These are phyloP conservation scores for Septoria linicola DNA, from an alignment of 2,329 filamentous ascomycete genomes.

Conservation along the genomic window DNA sequence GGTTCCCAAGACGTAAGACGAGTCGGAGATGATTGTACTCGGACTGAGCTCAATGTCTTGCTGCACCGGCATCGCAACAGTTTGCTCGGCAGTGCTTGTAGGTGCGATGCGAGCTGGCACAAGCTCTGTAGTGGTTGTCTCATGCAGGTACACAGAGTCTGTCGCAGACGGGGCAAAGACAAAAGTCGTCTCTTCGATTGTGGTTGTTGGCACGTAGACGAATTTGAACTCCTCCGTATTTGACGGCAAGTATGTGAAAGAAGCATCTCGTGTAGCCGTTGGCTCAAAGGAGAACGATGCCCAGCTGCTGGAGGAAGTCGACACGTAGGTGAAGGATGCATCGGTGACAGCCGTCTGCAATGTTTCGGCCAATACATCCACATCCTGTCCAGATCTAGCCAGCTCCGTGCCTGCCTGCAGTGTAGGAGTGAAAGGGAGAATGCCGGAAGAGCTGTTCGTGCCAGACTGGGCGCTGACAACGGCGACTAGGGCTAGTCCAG, in stretches of 20 bases:
- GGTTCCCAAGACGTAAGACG: neutral
- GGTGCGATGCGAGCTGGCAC: neutral
- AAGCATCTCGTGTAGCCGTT: neutral
- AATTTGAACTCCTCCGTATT: neutral
- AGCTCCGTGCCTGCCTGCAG: neutral
- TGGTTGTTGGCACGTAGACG: neutral
- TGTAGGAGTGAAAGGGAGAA: neutral
- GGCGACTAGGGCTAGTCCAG: slow-evolving; percentile 3
- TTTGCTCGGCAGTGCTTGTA: neutral
- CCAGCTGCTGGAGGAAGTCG: slow-evolving; percentile 1
- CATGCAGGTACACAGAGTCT: neutral
- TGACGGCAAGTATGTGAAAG: neutral
- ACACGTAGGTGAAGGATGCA: slow-evolving; percentile 2
- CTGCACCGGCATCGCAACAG: neutral
- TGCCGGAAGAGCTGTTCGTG: neutral
- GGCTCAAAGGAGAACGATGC: slow-evolving; percentile 6
- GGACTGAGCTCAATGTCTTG: too few species aligned
- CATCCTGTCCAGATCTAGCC: too few species aligned
- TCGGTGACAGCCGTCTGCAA: too few species aligned
- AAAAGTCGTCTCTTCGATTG: slow-evolving; percentile 1
- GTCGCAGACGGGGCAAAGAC: neutral
- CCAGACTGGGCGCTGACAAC: slow-evolving; percentile 13
- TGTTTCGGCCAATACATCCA: too few species aligned
- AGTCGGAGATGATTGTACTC: too few species aligned
- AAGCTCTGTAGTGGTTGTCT: neutral